Evolutionary conservation across 1,139 yeast genomes (phyloP).

Genomic region (Taphrina pruni): DNA sequence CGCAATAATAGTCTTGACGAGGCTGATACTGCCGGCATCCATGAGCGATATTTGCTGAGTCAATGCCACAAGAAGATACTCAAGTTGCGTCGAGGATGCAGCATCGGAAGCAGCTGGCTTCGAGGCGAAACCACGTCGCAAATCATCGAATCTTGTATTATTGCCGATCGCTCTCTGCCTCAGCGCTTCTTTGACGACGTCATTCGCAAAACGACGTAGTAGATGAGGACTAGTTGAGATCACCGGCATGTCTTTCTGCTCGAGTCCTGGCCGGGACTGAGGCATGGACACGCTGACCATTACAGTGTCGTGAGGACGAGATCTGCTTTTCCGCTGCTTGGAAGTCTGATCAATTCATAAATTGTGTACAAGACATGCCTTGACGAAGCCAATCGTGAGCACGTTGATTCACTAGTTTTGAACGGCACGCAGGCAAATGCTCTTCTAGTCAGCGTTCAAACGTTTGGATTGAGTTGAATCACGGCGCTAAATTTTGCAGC

Average conservation of each 20-base stretch:
- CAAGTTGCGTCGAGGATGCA: conserved; percentile 41
- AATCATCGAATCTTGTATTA: conserved; percentile 41
- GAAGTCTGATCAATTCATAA: too few relatives aligned
- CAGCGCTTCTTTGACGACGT: conserved; percentile 29
- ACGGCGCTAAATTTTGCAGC: neutral
- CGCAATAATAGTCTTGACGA: conserved; percentile 40
- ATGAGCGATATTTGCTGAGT: conserved; percentile 43
- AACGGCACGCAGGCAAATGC: too few relatives aligned
- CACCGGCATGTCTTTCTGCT: conserved; percentile 6
- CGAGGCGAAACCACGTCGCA: conserved; percentile 41
- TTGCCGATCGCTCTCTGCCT: conserved; percentile 35
- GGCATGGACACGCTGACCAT: conserved; percentile 18
- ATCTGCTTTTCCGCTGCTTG: too few relatives aligned
- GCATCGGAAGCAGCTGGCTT: conserved; percentile 42
- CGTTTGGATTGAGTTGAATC: too few relatives aligned
- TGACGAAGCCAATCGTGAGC: too few relatives aligned
- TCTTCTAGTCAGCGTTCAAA: too few relatives aligned
- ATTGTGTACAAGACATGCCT: too few relatives aligned
- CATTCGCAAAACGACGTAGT: conserved; percentile 26
- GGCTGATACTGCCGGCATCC: conserved; percentile 26
- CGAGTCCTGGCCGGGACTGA: conserved; percentile 7
- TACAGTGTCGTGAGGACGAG: neutral
- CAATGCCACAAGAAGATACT: conserved; percentile 42
- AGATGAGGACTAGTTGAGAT: neutral
- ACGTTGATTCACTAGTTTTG: too few relatives aligned